Base-by-base conservation (phyloP, 257 asterid species). In the Dorcoceras hygrometricum region DNA sequence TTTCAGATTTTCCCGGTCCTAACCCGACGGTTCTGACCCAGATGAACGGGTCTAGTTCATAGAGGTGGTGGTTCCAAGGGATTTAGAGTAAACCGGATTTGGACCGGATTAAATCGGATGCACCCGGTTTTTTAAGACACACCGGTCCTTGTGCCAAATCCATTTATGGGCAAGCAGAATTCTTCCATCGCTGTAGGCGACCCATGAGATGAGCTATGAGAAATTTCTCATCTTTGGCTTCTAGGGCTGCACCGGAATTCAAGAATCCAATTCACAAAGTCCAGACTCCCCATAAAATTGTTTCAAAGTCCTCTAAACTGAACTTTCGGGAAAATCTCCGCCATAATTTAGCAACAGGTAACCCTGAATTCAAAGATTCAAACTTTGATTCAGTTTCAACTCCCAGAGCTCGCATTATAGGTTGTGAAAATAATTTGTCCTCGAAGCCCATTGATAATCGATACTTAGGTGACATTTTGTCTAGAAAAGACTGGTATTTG, bases 401-500 rank as follows among this genome's bases (percentile, higher is more conserved):
- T 66, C 73, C 73, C 48, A 75, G 77, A 26, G 16, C 74, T 60
- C 80, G 56, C 36, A 66, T 68, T 73, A 29, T 65, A 29, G 26
- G 16, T 63, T 31, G 64, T 28, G 74, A 59, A 18, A 56, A 71
- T 12, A 59, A 39, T 36, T 62, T 73, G 6, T 63, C 20, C 19
- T 46, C 62, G 25, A 87, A 62, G n/a, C 80, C 82, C n/a, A 68
- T 82, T 62, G 90, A 93, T 76, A 85, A 77, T 69, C 73, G 18
- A 11, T 82, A 83, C 77, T 67, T 89, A 43, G 48, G 83, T 59
- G 82, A 81, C 63, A 72, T 93, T 73, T 71, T 93, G 25, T 75
- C 84, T 0, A 79, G 94, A 71, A 88, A 93, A 68, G 97, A 93
- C 73, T 93, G 98, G 98, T 72, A 57, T 76, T 71, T 87, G 70